Evolutionary conservation across 306 rosid genomes (phyloP), one percentile per base, ranked within the genome.

Genomic region (Malus asiatica): DNA sequence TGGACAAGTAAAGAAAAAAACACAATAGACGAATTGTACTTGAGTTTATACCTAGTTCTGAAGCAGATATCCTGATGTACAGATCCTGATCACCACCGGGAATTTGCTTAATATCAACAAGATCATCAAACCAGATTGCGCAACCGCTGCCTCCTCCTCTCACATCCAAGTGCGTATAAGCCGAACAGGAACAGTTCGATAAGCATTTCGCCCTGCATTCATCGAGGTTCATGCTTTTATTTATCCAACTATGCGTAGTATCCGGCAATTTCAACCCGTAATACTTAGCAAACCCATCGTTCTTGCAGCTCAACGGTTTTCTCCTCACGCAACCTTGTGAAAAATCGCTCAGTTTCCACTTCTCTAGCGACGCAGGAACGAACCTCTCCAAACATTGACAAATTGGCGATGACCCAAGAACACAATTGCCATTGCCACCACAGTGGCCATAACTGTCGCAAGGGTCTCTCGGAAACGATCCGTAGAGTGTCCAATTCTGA

Each of bases 71-170:
- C 78, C 86, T 81, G 20, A 91, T 72, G 63, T 81, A 88, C n/a
- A 90, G 11, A 78, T 81, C 80, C 70, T 86, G 90, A 9, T 84
- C 88, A 6, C 74, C 77, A 9, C 42, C 65, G 0, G 82, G 58
- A 55, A 82, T 7, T 51, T 52, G 22, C 77, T 40, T 88, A 4
- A 89, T 19, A 60, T 93, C 91, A 15, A 82, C 57, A 2, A 93
- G 82, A 80, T 90, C 87, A 5, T 86, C 93, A 40, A 80, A 80
- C 97, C 97, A 93, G 78, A 87, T 57, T 59, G 79, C 91, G 76
- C 96, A 93, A 19, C 91, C 96, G 63, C 83, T 83, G 11, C 96
- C 92, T 51, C 60, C 35, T 42, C 81, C 90, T 60, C 90, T 87
- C 40, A 90, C 78, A 75, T 93, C 86, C n/a, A 89, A 78, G 73